Base-by-base conservation (phyloP, 352 stramenopile genomes). In the Phytophthora citricola region DNA sequence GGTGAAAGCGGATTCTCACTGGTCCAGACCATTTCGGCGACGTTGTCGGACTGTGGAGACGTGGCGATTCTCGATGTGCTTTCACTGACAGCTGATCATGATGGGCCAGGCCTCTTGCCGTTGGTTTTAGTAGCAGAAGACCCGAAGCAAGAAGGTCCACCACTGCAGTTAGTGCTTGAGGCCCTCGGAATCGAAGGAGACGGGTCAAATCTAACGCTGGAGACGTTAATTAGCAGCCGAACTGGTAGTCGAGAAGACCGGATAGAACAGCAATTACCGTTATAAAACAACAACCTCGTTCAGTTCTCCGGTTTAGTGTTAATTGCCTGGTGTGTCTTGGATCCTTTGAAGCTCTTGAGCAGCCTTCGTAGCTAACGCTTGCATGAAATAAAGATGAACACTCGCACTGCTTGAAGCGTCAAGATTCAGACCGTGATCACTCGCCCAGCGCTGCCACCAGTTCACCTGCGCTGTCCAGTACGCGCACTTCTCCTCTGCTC, bases 391-490 rank as follows among this genome's bases (percentile, higher is more conserved):
- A 1, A 75, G 15, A 26, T 71, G 66, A 17, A 71, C 27, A 39
- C 36, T 68, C 2, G 47, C 46, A 34, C 43, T 10, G 24, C 22
- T 54, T 1, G 27, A 5, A n/a, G 20, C 58, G 5, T 75, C 61
- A 39, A 47, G 1, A 4, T 29, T 51, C 20, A 75, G 22, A 0
- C 52, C 32, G 17, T 75, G 61, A 7, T 71, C 31, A 15, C n/a
- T 40, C 8, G 66, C 66, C 61, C 55, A 75, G 1, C 27, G 54
- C 11, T 29, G 14, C 66, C 66, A 75, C 66, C 66, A 75, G 4
- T 66, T n/a, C 36, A 58, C 48, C 15, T 75, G 61, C 8, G 48
- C 17, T 2, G 40, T 38, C 66, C 66, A 75, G 15, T 68, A 75
- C 27, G 27, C 11, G 5, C 36, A 67, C 38, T 71, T 67, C 12